Conservation (phyloP, 306 rosid species). For the Mucuna pruriens region DNA sequence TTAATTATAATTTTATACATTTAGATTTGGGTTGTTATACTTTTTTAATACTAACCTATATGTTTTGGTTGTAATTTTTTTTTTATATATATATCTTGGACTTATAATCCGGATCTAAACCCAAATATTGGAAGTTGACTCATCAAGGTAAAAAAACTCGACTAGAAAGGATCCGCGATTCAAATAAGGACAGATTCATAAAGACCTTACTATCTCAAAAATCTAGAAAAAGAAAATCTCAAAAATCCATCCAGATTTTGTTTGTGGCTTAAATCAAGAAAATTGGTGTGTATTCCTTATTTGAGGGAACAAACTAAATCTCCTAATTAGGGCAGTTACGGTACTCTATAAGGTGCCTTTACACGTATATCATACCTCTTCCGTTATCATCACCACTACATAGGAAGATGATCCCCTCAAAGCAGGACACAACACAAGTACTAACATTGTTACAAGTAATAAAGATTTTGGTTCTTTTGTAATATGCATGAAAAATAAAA, state of each 20-base stretch:
- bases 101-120: not conserved
- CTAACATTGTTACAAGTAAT: not conserved
- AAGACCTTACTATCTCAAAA: too few species aligned
- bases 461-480: not conserved
- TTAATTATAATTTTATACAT: too few species aligned
- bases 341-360: too few species aligned
- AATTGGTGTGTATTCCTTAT: not conserved
- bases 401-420: not conserved
- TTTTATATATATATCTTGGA: not conserved
- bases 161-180: too few species aligned
- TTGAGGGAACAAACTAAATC: not conserved
- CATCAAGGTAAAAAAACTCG: not conserved
- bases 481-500: too few species aligned
- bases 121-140: not conserved
- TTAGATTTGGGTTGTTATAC: not conserved
- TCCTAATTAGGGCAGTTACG: not conserved
- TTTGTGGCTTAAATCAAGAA: not conserved
- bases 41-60: too few species aligned
- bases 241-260: too few species aligned
- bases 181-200: too few species aligned
- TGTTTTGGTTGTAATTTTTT: too few species aligned
- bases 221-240: too few species aligned
- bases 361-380: too few species aligned
- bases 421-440: not conserved
- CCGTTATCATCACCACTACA: too few species aligned